Percentiles rank a stretch among this genome's conserved stretches.
Evolutionary conservation across 2,329 filamentous ascomycete species (phyloP).

Genomic region (Alternaria incomplexa): DNA sequence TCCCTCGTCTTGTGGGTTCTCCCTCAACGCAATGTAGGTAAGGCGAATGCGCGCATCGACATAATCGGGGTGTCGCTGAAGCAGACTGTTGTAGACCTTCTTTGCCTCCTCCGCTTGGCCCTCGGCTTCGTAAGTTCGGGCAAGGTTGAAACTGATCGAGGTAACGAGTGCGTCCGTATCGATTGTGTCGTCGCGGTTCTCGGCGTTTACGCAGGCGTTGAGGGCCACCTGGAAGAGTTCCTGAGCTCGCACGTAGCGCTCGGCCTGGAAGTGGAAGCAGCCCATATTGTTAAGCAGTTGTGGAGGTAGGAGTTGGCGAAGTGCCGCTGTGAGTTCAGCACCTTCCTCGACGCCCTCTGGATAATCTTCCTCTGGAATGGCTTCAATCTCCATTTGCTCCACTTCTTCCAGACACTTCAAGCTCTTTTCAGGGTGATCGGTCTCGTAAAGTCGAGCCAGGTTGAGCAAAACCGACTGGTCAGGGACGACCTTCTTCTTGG

Average conservation of each 20-base stretch:
- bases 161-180: slow-evolving; percentile 93
- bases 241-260: slow-evolving; percentile 79
- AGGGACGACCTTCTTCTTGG: slow-evolving; percentile 79
- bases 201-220: slow-evolving; percentile 82
- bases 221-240: slow-evolving; percentile 93
- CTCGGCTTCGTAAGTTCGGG: slow-evolving; percentile 87
- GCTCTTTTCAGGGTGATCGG: slow-evolving; percentile 84
- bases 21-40: slow-evolving; percentile 85
- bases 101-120: slow-evolving; percentile 82
- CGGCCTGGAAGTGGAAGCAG: slow-evolving; percentile 89
- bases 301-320: slow-evolving; percentile 82
- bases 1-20: slow-evolving; percentile 82
- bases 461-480: slow-evolving; percentile 91
- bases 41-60: slow-evolving; percentile 88
- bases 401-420: slow-evolving; percentile 91
- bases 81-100: slow-evolving; percentile 84
- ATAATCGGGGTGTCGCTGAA: slow-evolving; percentile 87
- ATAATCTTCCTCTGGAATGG: slow-evolving; percentile 73
- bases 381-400: slow-evolving; percentile 85
- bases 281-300: slow-evolving; percentile 97
- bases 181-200: slow-evolving; percentile 73
- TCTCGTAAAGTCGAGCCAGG: slow-evolving; percentile 88
- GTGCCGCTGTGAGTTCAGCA: slow-evolving; percentile 61
- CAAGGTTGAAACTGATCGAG: slow-evolving; percentile 96
- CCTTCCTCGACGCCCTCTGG: slow-evolving; percentile 59